Conservation (phyloP, 768 basidiomycete species). For the Clitopilus hobsonii region DNA sequence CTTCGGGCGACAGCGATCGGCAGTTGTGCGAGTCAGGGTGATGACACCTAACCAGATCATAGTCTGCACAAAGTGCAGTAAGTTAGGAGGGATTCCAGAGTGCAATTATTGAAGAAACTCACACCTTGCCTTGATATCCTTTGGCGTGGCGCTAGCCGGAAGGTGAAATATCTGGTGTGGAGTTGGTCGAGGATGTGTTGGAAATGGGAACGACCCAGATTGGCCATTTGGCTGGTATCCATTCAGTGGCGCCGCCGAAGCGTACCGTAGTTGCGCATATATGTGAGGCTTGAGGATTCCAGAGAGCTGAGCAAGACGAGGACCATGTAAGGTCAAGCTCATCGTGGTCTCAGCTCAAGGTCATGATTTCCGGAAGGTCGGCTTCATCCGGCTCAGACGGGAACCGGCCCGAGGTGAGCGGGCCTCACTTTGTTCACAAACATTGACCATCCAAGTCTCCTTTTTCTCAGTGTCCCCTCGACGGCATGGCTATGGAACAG, state of each 20-base stretch:
- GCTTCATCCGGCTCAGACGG: not conserved
- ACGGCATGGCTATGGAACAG: too few relatives aligned
- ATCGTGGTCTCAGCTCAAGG: not conserved
- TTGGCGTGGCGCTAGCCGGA: slow-evolving; percentile 44
- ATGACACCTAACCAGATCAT: slow-evolving; percentile 65
- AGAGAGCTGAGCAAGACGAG: not conserved
- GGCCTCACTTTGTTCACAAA: too few relatives aligned
- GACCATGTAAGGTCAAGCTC: not conserved
- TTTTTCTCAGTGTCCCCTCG: too few relatives aligned
- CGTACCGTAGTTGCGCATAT: not conserved
- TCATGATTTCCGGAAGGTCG: not conserved
- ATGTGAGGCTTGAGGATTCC: not conserved
- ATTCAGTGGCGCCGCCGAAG: not conserved
- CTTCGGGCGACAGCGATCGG: slow-evolving; percentile 32
- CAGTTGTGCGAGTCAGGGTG: slow-evolving; percentile 63
- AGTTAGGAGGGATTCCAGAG: not conserved
- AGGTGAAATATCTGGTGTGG: slow-evolving; percentile 76
- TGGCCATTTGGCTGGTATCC: not conserved
- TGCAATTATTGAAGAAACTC: slow-evolving; percentile 18
- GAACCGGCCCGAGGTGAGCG: not conserved
- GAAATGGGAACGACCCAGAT: slow-evolving; percentile 35
- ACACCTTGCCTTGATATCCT: slow-evolving; percentile 68
- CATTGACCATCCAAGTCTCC: too few relatives aligned
- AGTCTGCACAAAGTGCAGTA: slow-evolving; percentile 39
- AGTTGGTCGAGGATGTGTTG: slow-evolving; percentile 46